These are phyloP conservation scores for Kwoniella botswanensis DNA, from an alignment of 768 basidiomycete species.

Conservation along the genomic window DNA sequence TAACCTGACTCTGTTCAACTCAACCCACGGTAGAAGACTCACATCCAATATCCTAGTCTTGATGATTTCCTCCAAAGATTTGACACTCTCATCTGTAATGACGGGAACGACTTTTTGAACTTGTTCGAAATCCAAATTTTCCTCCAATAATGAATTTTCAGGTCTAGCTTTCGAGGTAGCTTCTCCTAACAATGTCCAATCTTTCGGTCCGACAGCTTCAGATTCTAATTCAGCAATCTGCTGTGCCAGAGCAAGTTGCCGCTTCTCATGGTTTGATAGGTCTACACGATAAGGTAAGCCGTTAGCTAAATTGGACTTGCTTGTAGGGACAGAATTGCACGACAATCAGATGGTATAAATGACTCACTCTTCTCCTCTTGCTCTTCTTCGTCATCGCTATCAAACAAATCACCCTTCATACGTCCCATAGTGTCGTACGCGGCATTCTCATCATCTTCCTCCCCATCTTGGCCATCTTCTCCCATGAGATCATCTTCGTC, in stretches of 20 bases:
- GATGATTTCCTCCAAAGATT: slow-evolving; percentile 83
- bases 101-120: slow-evolving; percentile 83
- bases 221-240: slow-evolving; percentile 82
- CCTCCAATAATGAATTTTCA: slow-evolving; percentile 86
- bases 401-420: slow-evolving; percentile 78
- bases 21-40: slow-evolving; percentile 34
- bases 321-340: no score
- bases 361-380: slow-evolving; percentile 50
- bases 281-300: slow-evolving; percentile 46
- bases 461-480: slow-evolving; percentile 30
- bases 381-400: slow-evolving; percentile 58
- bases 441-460: slow-evolving; percentile 46
- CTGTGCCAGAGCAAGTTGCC: slow-evolving; percentile 72
- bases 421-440: slow-evolving; percentile 67
- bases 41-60: slow-evolving; percentile 83
- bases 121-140: slow-evolving; percentile 94
- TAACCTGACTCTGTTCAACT: neutral
- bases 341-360: no score
- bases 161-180: slow-evolving; percentile 80
- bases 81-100: slow-evolving; percentile 84
- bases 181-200: slow-evolving; percentile 93
- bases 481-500: slow-evolving; percentile 31
- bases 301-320: slow-evolving; percentile 2
- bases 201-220: slow-evolving; percentile 84
- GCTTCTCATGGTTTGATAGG: slow-evolving; percentile 77